Evolutionary conservation across 2,329 filamentous ascomycete species (phyloP), one percentile per base, ranked within the genome.

Genomic region (Sarocladiaceae sp.): DNA sequence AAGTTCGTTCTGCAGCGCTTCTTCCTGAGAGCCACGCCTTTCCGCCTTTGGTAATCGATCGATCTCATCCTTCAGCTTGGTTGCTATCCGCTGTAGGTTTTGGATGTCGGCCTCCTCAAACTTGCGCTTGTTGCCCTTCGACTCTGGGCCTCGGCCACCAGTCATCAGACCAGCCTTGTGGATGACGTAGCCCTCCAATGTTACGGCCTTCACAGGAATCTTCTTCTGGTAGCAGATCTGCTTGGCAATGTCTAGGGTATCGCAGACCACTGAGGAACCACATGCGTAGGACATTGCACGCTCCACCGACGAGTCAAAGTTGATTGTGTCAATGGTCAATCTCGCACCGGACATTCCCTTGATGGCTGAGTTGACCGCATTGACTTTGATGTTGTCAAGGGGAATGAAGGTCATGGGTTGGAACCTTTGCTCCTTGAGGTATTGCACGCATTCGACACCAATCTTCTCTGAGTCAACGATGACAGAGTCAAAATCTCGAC

Each of bases 121-220:
- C 43, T 85, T 79, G 47, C 88, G 83, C 51, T 88, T 85, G 47
- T 78, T 79, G 45, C 83, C 81, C 60, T 85, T 87, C 37, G 82
- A 77, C 35, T 85, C 80, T 1, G 82, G 83, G 23, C 88, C 84
- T 49, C 89, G 85, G 52, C 93, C 93, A 72, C 93, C 93, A 40
- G 93, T 97, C 85, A 98, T 97, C 44, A 94, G 75, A 58, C 93
- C 93, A 35, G 87, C 89, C 61, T 97, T 97, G 69, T 95, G 89
- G 51, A 98, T 96, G 48, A 98, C 85, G 45, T 85, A 91, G n/a
- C 93, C 93, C 58, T 97, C 90, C 11, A 97, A 66, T 1, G 90
- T 95, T 11, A 98, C 91, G 4, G 91, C 90, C 63, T 97, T 97
- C 44, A 94, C 90, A 47, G 90, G 85, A 24, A 96, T 83, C 24